phyloP scores from a whole-genome alignment of 2,329 filamentous ascomycete species.

The Aspergillus pseudoviridinutans region DNA sequence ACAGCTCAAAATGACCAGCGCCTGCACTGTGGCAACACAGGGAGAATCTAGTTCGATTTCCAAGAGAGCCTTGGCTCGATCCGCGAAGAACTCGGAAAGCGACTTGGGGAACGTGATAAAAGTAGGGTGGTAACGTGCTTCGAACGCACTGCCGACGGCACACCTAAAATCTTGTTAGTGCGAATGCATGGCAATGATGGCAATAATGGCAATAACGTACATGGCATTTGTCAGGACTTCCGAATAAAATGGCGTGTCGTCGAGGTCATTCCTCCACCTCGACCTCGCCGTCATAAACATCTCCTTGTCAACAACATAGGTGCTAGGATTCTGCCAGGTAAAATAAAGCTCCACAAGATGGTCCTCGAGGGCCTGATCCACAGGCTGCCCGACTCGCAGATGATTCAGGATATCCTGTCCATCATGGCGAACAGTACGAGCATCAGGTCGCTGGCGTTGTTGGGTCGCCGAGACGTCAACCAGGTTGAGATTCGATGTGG shows the following conservation, averaged over 20 bases:
- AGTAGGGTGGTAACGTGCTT: conserved; percentile 41
- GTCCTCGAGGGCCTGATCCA: conserved; percentile 40
- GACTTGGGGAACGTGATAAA: conserved; percentile 39
- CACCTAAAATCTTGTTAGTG: conserved; percentile 27
- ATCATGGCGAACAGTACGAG: conserved; percentile 36
- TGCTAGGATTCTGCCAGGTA: conserved; percentile 47
- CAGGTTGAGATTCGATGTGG: conserved; percentile 43
- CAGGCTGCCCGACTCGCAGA: conserved; percentile 38
- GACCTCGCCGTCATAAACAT: conserved; percentile 34
- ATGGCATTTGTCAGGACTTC: conserved; percentile 42
- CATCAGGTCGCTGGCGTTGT: conserved; percentile 33
- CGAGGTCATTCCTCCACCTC: conserved; percentile 35
- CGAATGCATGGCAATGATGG: not conserved
- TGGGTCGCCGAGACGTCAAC: conserved; percentile 37
- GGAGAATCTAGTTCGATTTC: conserved; percentile 48
- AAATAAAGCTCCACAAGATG: conserved; percentile 47
- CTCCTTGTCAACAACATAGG: conserved; percentile 44
- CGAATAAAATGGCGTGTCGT: conserved; percentile 40
- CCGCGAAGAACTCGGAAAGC: conserved; percentile 36
- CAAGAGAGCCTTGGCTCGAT: conserved; percentile 43
- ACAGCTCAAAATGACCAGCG: conserved; percentile 43
- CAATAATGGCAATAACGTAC: conserved; percentile 17
- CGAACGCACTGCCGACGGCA: conserved; percentile 42
- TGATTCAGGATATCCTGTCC: conserved; percentile 41
- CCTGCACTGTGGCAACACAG: conserved; percentile 47